A percentile compares a stretch with the other conserved stretches of the same genome.
Conservation (phyloP, 352 stramenopile genomes). For the Phytophthora macrochlamydospora region DNA sequence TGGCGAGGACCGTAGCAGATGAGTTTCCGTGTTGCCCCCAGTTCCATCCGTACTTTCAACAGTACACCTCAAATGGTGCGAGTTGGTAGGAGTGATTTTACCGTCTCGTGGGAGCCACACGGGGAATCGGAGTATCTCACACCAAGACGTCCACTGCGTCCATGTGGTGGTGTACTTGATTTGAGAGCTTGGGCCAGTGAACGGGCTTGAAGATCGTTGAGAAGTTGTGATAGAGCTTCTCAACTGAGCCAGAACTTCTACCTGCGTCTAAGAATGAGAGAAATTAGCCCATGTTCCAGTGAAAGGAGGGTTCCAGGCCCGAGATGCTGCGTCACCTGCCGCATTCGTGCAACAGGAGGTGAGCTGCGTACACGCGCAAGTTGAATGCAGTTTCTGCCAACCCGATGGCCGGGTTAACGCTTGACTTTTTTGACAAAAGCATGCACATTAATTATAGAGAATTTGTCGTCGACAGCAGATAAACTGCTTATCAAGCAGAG, state of each 20-base stretch:
- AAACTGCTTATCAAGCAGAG: neutral
- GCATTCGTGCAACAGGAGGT: no score
- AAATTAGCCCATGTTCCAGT: no score
- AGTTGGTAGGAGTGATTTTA: slow-evolving; percentile 2
- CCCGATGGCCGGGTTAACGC: no score
- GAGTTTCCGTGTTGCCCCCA: neutral
- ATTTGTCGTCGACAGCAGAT: neutral
- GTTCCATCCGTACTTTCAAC: neutral
- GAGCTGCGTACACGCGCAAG: no score
- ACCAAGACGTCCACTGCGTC: slow-evolving; percentile 9
- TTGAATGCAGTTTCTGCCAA: no score
- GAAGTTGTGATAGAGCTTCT: neutral
- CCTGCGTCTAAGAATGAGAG: no score
- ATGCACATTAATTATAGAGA: neutral
- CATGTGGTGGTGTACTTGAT: slow-evolving; percentile 9
- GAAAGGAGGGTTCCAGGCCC: no score
- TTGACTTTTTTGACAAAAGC: no score
- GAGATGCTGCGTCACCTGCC: no score
- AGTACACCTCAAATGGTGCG: neutral
- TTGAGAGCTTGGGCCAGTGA: slow-evolving; percentile 1
- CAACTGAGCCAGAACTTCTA: neutral
- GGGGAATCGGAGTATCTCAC: neutral
- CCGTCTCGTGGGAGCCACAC: neutral
- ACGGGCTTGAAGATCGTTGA: neutral
- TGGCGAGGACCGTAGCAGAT: neutral